These are phyloP conservation scores for Cordyceps militaris DNA, from an alignment of 2,329 filamentous ascomycete genomes.

Conservation along the genomic window DNA sequence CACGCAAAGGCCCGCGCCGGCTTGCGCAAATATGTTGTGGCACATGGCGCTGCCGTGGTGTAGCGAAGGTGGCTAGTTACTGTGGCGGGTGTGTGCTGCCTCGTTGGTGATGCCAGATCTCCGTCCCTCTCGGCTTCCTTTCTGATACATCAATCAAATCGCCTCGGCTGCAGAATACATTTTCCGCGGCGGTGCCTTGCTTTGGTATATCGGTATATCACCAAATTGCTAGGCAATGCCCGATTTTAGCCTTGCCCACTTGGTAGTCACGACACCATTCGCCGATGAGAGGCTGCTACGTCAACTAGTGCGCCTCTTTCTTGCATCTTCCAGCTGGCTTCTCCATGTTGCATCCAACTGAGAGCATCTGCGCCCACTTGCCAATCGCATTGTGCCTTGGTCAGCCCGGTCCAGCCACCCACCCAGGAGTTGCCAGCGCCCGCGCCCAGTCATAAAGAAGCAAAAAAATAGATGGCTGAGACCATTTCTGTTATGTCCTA, in stretches of 20 bases:
- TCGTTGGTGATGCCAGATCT: background rate
- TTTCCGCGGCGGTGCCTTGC: constrained; percentile 5
- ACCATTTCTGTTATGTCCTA: background rate
- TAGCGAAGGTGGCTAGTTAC: background rate
- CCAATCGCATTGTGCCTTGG: background rate
- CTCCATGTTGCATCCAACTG: background rate
- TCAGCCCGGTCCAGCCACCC: constrained; percentile 2
- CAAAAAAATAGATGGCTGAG: constrained; percentile 11
- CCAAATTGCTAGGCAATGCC: background rate
- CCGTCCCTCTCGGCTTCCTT: background rate
- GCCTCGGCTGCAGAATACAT: background rate
- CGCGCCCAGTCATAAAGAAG: background rate
- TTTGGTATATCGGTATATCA: constrained; percentile 5
- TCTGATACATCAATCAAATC: background rate
- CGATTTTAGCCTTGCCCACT: constrained; percentile 9
- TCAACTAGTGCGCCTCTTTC: constrained; percentile 8
- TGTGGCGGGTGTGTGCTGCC: background rate
- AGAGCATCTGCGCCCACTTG: constrained; percentile 1
- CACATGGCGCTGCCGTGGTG: background rate
- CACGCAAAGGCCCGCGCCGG: background rate
- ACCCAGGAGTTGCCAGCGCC: constrained; percentile 1
- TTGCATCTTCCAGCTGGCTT: background rate
- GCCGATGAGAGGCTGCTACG: background rate
- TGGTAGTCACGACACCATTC: background rate
- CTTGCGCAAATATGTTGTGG: background rate